phyloP scores from a whole-genome alignment of 257 asterid species.

The Forsythia suspensa region DNA sequence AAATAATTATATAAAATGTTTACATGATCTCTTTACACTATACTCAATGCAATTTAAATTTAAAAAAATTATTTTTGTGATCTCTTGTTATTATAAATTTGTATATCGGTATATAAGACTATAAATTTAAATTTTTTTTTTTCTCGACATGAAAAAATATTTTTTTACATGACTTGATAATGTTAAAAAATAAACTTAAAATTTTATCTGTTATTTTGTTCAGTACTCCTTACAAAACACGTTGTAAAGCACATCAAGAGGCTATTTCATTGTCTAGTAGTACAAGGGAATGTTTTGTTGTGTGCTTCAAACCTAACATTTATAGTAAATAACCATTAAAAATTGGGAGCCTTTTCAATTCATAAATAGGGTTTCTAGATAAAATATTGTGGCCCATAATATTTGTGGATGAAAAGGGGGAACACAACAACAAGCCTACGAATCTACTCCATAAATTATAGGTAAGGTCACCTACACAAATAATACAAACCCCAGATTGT shows the following conservation, averaged over 20 bases:
- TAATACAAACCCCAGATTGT: slow-evolving; percentile 23
- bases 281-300: slow-evolving; percentile 34
- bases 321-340: slow-evolving; percentile 23
- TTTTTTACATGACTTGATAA: too few relatives aligned
- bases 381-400: slow-evolving; percentile 34
- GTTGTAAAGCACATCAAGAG: not conserved
- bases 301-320: slow-evolving; percentile 36
- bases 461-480: not conserved
- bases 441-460: slow-evolving; percentile 29
- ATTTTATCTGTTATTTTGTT: too few relatives aligned
- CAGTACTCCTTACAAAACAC: not conserved
- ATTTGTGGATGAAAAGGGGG: slow-evolving; percentile 48
- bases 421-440: slow-evolving; percentile 39
- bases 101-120: too few relatives aligned
- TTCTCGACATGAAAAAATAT: too few relatives aligned
- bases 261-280: not conserved
- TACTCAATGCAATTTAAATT: too few relatives aligned
- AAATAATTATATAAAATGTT: too few relatives aligned
- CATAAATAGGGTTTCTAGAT: not conserved
- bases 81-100: too few relatives aligned
- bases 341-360: slow-evolving; percentile 30
- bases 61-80: too few relatives aligned
- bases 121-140: too few relatives aligned
- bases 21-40: too few relatives aligned
- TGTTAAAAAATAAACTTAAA: too few relatives aligned